Conservation (phyloP, 2,329 filamentous ascomycete species). For the Hypomyces perniciosus region DNA sequence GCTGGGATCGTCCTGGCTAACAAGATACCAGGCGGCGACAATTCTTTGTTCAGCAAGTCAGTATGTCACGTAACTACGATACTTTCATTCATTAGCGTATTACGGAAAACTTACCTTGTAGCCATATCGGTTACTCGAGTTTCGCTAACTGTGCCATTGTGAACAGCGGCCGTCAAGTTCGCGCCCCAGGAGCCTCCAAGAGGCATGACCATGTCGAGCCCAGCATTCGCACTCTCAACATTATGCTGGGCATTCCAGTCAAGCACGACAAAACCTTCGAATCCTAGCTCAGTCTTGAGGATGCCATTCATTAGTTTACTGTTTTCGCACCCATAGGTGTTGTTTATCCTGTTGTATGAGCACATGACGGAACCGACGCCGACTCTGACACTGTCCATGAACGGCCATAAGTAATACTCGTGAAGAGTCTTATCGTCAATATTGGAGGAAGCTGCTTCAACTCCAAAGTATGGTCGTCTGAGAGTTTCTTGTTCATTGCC, state of each 20-base stretch:
- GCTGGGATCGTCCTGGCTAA: conserved; percentile 43
- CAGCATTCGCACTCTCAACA: conserved; percentile 48
- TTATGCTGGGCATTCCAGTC: conserved; percentile 66
- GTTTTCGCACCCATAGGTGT: conserved; percentile 69
- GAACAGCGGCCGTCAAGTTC: conserved; percentile 68
- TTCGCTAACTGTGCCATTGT: conserved; percentile 67
- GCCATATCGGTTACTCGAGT: conserved; percentile 74
- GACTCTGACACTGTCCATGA: conserved; percentile 53
- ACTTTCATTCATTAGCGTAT: no score
- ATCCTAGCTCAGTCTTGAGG: conserved; percentile 57
- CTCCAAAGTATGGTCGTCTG: conserved; percentile 33
- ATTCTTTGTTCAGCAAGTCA: conserved; percentile 43
- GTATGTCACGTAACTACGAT: no score
- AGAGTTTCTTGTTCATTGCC: conserved; percentile 56
- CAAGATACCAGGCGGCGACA: conserved; percentile 53
- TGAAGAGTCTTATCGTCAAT: conserved; percentile 60
- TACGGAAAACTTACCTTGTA: conserved; percentile 41
- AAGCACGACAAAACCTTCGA: conserved; percentile 62
- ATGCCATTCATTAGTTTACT: conserved; percentile 62
- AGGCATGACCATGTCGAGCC: conserved; percentile 67
- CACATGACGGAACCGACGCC: conserved; percentile 58
- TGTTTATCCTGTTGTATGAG: conserved; percentile 66
- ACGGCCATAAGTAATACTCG: conserved; percentile 62
- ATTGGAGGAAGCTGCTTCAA: conserved; percentile 53
- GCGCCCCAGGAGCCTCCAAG: conserved; percentile 49